Evolutionary conservation across 2,329 filamentous ascomycete genomes (phyloP).

Genomic region (Grosmannia clavigera): DNA sequence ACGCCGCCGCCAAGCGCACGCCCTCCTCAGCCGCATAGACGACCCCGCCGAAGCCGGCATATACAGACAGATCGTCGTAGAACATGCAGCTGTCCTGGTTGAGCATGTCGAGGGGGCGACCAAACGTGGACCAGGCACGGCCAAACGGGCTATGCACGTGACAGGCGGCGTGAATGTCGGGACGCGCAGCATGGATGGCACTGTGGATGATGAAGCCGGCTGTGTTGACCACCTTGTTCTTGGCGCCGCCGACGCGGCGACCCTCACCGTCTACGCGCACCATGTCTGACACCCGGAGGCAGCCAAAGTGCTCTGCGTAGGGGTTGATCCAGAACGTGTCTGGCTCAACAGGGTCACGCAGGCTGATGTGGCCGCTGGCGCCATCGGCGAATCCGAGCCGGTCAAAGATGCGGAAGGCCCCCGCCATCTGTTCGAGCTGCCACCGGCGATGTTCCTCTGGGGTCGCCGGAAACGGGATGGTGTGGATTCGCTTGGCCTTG

Average conservation of each 20-base stretch:
- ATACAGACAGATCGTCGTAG: conserved; percentile 43
- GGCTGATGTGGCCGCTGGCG: conserved; percentile 48
- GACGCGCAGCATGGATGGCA: conserved; percentile 51
- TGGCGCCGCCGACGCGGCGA: conserved; percentile 42
- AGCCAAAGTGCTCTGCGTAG: conserved; percentile 15
- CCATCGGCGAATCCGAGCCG: conserved; percentile 48
- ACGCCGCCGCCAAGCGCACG: conserved; percentile 35
- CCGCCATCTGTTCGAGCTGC: conserved; percentile 34
- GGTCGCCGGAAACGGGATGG: neutral
- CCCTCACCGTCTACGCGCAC: conserved; percentile 47
- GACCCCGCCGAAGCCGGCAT: conserved; percentile 44
- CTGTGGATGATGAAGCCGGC: conserved; percentile 60
- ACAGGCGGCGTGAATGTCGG: conserved; percentile 55
- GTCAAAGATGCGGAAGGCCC: conserved; percentile 48
- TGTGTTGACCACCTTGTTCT: conserved; percentile 46
- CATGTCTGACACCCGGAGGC: conserved; percentile 45
- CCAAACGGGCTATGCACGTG: conserved; percentile 54
- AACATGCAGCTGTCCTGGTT: conserved; percentile 47
- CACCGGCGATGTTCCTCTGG: neutral
- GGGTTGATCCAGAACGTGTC: too few species aligned
- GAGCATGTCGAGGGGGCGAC: conserved; percentile 52
- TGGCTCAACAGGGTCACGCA: conserved; percentile 35
- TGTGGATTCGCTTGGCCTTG: neutral
- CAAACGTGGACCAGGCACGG: conserved; percentile 56
- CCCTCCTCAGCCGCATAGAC: conserved; percentile 46